Conservation (phyloP, 768 basidiomycete species). For the Termitomyces eurrhizus region DNA sequence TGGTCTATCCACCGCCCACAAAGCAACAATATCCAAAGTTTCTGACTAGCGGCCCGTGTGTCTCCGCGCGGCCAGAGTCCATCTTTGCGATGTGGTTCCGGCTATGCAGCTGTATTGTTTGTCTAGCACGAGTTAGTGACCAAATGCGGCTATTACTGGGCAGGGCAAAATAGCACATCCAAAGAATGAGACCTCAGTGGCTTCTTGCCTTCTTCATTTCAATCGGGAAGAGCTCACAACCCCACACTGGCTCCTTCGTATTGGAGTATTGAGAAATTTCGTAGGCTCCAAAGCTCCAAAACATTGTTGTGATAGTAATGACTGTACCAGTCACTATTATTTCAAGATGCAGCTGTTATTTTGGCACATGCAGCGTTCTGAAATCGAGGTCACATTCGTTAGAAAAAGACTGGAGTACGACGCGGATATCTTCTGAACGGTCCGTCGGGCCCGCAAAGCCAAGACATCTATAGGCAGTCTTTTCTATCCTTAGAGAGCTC, state of each 20-base stretch:
- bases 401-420: background rate
- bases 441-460: conserved; percentile 13
- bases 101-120: background rate
- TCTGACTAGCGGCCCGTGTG: conserved; percentile 11
- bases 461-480: background rate
- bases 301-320: background rate
- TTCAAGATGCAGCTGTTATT: background rate
- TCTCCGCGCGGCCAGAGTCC: conserved; percentile 1
- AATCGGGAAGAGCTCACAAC: background rate
- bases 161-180: background rate
- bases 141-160: background rate
- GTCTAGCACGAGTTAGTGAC: background rate
- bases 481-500: background rate
- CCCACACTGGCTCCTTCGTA: background rate
- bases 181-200: background rate
- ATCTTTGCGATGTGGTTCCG: background rate
- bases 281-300: background rate
- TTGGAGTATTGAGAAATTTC: background rate
- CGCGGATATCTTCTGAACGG: background rate
- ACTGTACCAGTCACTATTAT: background rate
- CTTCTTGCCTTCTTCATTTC: background rate
- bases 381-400: background rate
- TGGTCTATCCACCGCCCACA: background rate
- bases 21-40: background rate
- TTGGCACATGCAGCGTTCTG: background rate